Conservation (phyloP, 2,329 filamentous ascomycete species). For the Aspergillus unguis region DNA sequence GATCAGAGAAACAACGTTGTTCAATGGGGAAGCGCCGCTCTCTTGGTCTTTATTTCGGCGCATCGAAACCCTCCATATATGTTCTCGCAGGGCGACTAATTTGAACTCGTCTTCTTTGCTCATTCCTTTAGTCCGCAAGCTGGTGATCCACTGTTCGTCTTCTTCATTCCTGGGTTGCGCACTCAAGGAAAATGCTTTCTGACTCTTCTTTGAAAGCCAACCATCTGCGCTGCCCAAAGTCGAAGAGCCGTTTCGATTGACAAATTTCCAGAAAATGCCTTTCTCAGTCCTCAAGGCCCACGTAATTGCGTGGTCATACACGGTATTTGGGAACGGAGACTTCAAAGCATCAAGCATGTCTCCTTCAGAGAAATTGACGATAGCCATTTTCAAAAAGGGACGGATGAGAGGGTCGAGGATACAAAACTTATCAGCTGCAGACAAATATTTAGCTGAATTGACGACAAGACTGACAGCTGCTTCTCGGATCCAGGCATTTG, state of each 20-base stretch:
- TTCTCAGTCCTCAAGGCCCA: slow-evolving; percentile 83
- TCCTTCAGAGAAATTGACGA: slow-evolving; percentile 68
- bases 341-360: slow-evolving; percentile 78
- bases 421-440: slow-evolving; percentile 76
- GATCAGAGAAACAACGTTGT: slow-evolving; percentile 70
- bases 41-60: slow-evolving; percentile 59
- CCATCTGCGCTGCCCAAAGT: slow-evolving; percentile 59
- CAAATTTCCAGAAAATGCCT: slow-evolving; percentile 81
- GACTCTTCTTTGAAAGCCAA: slow-evolving; percentile 55
- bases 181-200: slow-evolving; percentile 52
- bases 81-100: slow-evolving; percentile 78
- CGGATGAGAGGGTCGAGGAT: slow-evolving; percentile 76
- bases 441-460: slow-evolving; percentile 70
- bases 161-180: slow-evolving; percentile 77
- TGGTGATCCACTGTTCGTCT: slow-evolving; percentile 88
- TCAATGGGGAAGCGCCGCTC: slow-evolving; percentile 49
- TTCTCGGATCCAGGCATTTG: slow-evolving; percentile 92
- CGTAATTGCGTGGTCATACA: slow-evolving; percentile 78
- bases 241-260: slow-evolving; percentile 67
- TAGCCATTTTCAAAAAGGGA: slow-evolving; percentile 74
- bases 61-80: slow-evolving; percentile 80
- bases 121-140: slow-evolving; percentile 80
- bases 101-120: slow-evolving; percentile 82
- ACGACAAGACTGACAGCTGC: slow-evolving; percentile 81
- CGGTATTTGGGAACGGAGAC: slow-evolving; percentile 70